Base-by-base conservation (phyloP, 1,139 yeast genomes). In the Fermentozyma sake region DNA sequence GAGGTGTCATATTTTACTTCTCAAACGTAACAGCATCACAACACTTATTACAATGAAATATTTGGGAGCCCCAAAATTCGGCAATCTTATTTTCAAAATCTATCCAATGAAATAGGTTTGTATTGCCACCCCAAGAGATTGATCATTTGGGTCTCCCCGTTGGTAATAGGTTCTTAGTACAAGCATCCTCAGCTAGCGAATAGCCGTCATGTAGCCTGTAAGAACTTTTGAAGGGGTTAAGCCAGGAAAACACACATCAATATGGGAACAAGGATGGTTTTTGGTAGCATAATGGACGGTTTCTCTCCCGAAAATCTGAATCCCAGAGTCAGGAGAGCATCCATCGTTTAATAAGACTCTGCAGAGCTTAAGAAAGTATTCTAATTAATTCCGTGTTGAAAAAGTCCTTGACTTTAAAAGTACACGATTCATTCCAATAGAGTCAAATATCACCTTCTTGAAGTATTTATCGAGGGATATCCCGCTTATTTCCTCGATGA, bases 271-370 rank as follows among this genome's bases (percentile, higher is more conserved):
- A 28, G 65, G 47, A 32, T 61, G 65, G 33, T 63, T 58, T 31
- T 44, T 27, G 9, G 52, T 42, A 0, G 68, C 69, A 35, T 43
- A 58, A 22, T 46, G 40, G 6, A 54, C 58, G 1, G 67, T 52
- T 7, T 54, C 49, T 20, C 46, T 38, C n/a, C 44, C 37, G 20
- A 71, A 48, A 5, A 71, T 42, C 12, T 52, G 46, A 2, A 23
- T 41, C 1, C 65, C 61, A 2, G 63, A 45, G 31, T 63, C 69
- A 1, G 68, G 66, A 18, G 68, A 57, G 12, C 35, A 33, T 0
- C 77, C 77, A 27, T 51, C 53, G 37, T 68, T 68, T 22, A 71
- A 48, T 62, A 71, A 64, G n/a, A 65, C 48, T 23, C 75, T 50
- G 12, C 71, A 44, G 26, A 69, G 58, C 35, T 60, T 63, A 37